Percentiles rank a stretch among this genome's conserved stretches.
Evolutionary conservation across 192 early-diverging fungal genomes (phyloP).

Genomic region (Entomortierella parvispora): DNA sequence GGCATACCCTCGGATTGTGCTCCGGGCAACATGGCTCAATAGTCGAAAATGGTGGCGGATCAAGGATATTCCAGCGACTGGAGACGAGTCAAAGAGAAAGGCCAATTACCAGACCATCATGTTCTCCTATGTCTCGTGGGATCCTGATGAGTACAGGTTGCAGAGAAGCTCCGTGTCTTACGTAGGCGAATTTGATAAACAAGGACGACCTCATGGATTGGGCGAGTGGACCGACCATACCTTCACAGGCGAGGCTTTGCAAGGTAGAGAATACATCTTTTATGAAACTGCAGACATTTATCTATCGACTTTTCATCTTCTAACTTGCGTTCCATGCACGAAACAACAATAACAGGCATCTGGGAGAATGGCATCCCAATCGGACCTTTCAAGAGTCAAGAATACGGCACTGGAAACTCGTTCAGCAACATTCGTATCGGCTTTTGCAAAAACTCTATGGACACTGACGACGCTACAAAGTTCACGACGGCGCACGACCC

Average conservation of each 20-base stretch:
- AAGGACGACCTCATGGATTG: slow-evolving; percentile 49
- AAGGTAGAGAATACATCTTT: slow-evolving; percentile 40
- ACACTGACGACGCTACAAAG: slow-evolving; percentile 23
- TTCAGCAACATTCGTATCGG: slow-evolving; percentile 51
- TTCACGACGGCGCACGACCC: slow-evolving; percentile 31
- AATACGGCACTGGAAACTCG: slow-evolving; percentile 52
- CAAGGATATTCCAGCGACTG: slow-evolving; percentile 10
- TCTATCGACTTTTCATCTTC: neutral
- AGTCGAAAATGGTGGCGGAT: slow-evolving; percentile 50
- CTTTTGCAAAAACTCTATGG: slow-evolving; percentile 49
- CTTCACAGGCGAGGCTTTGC: slow-evolving; percentile 50
- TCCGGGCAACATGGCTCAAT: slow-evolving; percentile 42
- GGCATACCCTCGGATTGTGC: slow-evolving; percentile 46
- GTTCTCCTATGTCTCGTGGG: slow-evolving; percentile 54
- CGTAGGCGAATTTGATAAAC: slow-evolving; percentile 52
- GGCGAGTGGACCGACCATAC: slow-evolving; percentile 57
- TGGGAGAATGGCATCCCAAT: slow-evolving; percentile 52
- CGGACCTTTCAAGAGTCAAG: slow-evolving; percentile 54
- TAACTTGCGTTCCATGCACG: no score
- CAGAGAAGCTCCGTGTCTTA: slow-evolving; percentile 34
- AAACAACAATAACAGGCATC: no score
- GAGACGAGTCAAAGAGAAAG: slow-evolving; percentile 11
- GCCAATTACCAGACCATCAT: slow-evolving; percentile 32
- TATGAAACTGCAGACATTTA: neutral
- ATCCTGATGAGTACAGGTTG: slow-evolving; percentile 39